phyloP scores from a whole-genome alignment of 1,284 basidiomycete genomes.

The Ganoderma resinaceum region DNA sequence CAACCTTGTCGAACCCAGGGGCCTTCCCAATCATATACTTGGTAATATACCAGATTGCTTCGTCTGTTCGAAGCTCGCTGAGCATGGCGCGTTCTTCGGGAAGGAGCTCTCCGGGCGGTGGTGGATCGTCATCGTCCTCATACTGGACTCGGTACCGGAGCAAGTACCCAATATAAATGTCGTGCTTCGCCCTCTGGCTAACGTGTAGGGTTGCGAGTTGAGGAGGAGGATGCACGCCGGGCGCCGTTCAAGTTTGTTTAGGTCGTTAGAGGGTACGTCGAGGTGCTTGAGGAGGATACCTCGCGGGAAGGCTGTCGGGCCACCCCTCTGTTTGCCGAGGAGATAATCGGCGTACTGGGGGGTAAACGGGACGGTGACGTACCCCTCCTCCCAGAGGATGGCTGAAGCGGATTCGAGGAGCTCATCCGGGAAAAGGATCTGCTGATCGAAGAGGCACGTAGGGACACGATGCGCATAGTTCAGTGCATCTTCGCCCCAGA shows the following conservation, averaged over 20 bases:
- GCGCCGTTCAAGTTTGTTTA: constrained; percentile 12
- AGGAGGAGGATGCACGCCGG: constrained; percentile 11
- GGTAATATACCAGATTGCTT: constrained; percentile 16
- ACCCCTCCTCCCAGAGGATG: constrained; percentile 5
- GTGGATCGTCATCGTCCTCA: background rate
- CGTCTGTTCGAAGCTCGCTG: constrained; percentile 12
- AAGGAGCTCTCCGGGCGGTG: background rate
- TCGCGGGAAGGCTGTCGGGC: constrained; percentile 5
- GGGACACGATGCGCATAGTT: background rate
- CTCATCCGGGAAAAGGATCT: constrained; percentile 18
- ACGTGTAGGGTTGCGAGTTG: constrained; percentile 1
- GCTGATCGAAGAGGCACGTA: constrained; percentile 14
- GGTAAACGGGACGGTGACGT: background rate
- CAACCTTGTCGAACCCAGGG: too few species aligned
- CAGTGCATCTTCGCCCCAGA: constrained; percentile 19
- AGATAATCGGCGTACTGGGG: background rate
- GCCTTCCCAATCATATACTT: too few species aligned
- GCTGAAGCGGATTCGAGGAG: constrained; percentile 5
- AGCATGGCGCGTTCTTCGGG: constrained; percentile 14
- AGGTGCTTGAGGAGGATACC: constrained; percentile 9
- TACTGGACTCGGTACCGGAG: constrained; percentile 4
- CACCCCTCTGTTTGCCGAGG: background rate
- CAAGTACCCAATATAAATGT: constrained; percentile 16
- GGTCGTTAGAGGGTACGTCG: too few species aligned
- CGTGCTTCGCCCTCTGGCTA: constrained; percentile 10